Evolutionary conservation across 2,329 filamentous ascomycete species (phyloP).

Genomic region (Pyrenochaeta sp.): DNA sequence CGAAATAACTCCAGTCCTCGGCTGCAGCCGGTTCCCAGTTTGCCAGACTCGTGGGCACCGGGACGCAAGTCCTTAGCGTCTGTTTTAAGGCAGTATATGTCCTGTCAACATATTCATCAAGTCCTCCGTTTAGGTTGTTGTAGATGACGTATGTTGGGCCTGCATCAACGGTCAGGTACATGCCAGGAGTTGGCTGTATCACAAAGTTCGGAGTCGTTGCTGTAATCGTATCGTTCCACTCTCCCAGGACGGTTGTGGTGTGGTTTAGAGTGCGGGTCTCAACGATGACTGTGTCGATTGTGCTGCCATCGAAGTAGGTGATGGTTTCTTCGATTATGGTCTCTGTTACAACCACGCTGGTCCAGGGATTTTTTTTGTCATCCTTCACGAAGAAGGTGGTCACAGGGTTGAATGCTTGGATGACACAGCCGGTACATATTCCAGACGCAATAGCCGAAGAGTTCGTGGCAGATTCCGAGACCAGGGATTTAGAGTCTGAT

Average conservation of each 20-base stretch:
- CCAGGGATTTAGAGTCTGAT: not conserved
- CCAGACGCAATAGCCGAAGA: conserved; percentile 3
- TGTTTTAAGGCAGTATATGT: conserved; percentile 1
- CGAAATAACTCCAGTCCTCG: conserved; percentile 37
- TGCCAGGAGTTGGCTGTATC: conserved; percentile 24
- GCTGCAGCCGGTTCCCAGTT: conserved; percentile 28
- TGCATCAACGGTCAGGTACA: conserved; percentile 22
- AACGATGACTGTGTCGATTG: conserved; percentile 37
- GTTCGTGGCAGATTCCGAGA: conserved; percentile 1
- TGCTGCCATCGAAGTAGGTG: conserved; percentile 34
- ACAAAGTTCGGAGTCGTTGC: conserved; percentile 33
- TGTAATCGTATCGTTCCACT: conserved; percentile 23
- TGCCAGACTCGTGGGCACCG: conserved; percentile 15
- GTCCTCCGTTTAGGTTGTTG: conserved; percentile 33
- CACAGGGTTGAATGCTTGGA: conserved; percentile 32
- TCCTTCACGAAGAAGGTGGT: conserved; percentile 28
- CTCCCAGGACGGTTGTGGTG: conserved; percentile 31
- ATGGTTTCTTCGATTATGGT: conserved; percentile 35
- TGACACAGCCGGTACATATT: conserved; percentile 42
- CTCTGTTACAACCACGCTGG: conserved; percentile 33
- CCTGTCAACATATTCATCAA: conserved; percentile 16
- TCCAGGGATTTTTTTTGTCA: conserved; percentile 20
- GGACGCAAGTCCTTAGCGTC: conserved; percentile 13
- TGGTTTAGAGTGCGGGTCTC: conserved; percentile 33
- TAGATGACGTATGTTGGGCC: conserved; percentile 46